Conservation (phyloP, 257 asterid species). For the Plantago elongata region DNA sequence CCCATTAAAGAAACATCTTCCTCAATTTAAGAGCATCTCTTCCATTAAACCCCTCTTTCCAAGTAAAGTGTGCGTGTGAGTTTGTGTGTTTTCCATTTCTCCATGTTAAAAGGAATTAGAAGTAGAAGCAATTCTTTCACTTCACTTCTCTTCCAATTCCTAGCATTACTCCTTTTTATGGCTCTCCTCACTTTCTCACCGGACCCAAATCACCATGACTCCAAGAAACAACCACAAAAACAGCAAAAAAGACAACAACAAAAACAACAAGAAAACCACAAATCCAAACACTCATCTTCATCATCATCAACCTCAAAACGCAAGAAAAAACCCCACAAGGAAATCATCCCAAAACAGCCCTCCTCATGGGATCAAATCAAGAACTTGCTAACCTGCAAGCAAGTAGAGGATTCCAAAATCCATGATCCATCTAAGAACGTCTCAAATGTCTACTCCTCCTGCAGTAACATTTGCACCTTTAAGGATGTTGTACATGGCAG, state of each 20-base stretch:
- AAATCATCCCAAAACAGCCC: slow-evolving; percentile 29
- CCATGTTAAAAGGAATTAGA: slow-evolving; percentile 26
- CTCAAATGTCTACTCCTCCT: slow-evolving; percentile 30
- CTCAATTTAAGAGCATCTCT: slow-evolving; percentile 25
- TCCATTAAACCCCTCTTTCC: slow-evolving; percentile 24
- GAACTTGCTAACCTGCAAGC: slow-evolving; percentile 76
- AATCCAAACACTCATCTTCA: slow-evolving; percentile 2
- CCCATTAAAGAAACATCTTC: slow-evolving; percentile 42
- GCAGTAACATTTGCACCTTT: slow-evolving; percentile 61
- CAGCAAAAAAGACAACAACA: background rate
- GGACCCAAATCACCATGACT: slow-evolving; percentile 18
- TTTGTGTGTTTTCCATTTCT: slow-evolving; percentile 14
- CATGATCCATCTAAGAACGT: slow-evolving; percentile 53
- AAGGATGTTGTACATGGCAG: slow-evolving; percentile 59
- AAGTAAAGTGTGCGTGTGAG: background rate
- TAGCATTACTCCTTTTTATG: slow-evolving; percentile 44
- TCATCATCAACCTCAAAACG: slow-evolving; percentile 26
- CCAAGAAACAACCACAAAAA: slow-evolving; percentile 11
- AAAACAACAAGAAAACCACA: background rate
- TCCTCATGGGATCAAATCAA: slow-evolving; percentile 92
- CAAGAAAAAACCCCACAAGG: slow-evolving; percentile 33
- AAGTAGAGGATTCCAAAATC: slow-evolving; percentile 46
- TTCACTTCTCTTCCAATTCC: slow-evolving; percentile 31
- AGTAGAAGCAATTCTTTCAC: slow-evolving; percentile 23
- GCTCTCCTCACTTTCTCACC: slow-evolving; percentile 52